Evolutionary conservation across 2,329 filamentous ascomycete genomes (phyloP).

Genomic region (Aureobasidium sp.): DNA sequence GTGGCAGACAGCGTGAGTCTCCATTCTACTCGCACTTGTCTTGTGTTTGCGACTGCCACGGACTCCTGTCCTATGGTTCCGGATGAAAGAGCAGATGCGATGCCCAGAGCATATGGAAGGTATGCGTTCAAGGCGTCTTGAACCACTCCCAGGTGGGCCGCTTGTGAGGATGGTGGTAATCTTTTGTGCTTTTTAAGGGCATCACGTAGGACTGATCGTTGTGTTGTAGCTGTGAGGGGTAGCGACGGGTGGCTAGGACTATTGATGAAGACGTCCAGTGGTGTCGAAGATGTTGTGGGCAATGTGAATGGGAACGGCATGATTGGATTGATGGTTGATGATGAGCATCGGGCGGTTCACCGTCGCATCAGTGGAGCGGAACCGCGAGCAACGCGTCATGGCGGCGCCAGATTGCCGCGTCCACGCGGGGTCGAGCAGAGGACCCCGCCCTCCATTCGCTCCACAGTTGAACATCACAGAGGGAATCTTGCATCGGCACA

Average conservation of each 20-base stretch:
- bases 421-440: too few relatives aligned
- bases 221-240: constrained; percentile 71
- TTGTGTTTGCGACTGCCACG: constrained; percentile 55
- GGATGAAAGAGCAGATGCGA: constrained; percentile 49
- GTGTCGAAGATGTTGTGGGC: constrained; percentile 82
- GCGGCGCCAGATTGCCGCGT: too few relatives aligned
- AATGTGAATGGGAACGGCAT: constrained; percentile 91
- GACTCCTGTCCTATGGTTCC: constrained; percentile 50
- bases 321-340: too few relatives aligned
- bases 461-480: too few relatives aligned
- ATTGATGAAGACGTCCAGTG: constrained; percentile 68
- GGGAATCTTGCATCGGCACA: too few relatives aligned
- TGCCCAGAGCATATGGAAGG: constrained; percentile 72
- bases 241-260: constrained; percentile 85
- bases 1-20: constrained; percentile 65
- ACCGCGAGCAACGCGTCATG: too few relatives aligned
- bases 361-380: too few relatives aligned
- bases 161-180: constrained; percentile 63
- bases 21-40: constrained; percentile 64
- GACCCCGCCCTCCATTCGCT: too few relatives aligned
- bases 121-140: constrained; percentile 67
- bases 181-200: constrained; percentile 85
- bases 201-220: constrained; percentile 75
- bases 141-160: constrained; percentile 62
- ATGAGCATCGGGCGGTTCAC: too few relatives aligned